Evolutionary conservation across 345 rosid genomes (phyloP).

Genomic region (Pugionium dolabratum): DNA sequence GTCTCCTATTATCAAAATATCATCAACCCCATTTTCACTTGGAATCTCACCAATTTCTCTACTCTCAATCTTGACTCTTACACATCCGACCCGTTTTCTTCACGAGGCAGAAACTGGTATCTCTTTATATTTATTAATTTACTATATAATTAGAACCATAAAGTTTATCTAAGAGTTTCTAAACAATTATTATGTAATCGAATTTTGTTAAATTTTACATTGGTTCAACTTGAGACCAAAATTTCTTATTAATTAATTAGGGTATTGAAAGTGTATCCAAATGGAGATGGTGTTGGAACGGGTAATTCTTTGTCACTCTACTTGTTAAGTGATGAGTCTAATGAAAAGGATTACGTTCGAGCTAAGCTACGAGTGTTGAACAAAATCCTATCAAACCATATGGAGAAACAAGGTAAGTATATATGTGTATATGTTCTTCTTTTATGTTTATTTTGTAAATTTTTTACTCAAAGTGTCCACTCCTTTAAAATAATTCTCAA

Average conservation of each 20-base stretch:
- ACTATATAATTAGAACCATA: no score
- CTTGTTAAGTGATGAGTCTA: constrained; percentile 26
- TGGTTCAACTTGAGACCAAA: no score
- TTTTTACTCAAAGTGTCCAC: no score
- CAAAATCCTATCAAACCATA: background rate
- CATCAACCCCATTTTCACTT: background rate
- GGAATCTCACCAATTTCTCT: constrained; percentile 16
- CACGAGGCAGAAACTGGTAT: constrained; percentile 32
- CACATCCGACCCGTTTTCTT: constrained; percentile 4
- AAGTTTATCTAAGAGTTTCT: no score
- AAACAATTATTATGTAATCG: no score
- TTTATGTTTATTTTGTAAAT: no score
- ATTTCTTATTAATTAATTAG: background rate
- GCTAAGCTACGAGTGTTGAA: constrained; percentile 24
- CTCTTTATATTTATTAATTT: background rate
- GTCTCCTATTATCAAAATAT: constrained; percentile 14
- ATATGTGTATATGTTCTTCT: background rate
- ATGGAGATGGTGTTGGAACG: constrained; percentile 17
- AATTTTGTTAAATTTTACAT: no score
- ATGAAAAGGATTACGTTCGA: constrained; percentile 19
- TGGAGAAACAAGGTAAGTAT: constrained; percentile 26
- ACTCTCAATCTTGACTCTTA: background rate
- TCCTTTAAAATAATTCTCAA: background rate
- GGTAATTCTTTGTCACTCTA: constrained; percentile 25
- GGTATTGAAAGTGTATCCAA: constrained; percentile 26